Percentiles rank a stretch among this genome's conserved stretches.
These are phyloP conservation scores for Umbellularia californica DNA, from an alignment of 164 flowering plant genomes.

Conservation along the genomic window DNA sequence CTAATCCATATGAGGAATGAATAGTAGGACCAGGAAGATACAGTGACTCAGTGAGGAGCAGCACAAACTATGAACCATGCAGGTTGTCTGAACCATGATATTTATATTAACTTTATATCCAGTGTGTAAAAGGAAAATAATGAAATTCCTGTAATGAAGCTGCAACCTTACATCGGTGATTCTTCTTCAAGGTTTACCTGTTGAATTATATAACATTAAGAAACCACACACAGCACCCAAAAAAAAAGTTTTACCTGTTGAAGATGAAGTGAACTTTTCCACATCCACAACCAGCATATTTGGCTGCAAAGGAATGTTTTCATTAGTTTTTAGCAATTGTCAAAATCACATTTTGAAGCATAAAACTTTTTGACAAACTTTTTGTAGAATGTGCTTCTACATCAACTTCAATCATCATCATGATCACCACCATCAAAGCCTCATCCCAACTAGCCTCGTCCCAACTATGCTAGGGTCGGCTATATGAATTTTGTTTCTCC, in stretches of 20 bases:
- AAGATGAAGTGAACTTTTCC: slow-evolving; percentile 65
- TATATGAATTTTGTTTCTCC: too few species aligned
- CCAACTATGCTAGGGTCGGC: too few species aligned
- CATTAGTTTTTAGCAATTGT: not conserved
- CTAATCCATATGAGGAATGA: not conserved
- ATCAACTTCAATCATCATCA: not conserved
- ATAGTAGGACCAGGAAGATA: too few species aligned
- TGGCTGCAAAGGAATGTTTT: slow-evolving; percentile 57
- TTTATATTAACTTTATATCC: too few species aligned
- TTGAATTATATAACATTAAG: not conserved
- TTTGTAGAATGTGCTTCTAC: not conserved
- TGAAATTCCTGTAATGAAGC: not conserved
- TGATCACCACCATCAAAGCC: too few species aligned
- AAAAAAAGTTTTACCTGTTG: slow-evolving; percentile 39
- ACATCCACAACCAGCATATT: slow-evolving; percentile 97
- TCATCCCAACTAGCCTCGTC: too few species aligned
- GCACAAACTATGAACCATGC: not conserved
- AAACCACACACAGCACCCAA: too few species aligned
- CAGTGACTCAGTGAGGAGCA: not conserved
- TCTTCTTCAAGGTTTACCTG: slow-evolving; percentile 38
- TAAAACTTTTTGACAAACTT: not conserved
- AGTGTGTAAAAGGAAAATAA: too few species aligned
- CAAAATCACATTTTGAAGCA: not conserved
- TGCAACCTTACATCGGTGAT: not conserved
- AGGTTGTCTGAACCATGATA: not conserved